Evolutionary conservation across 148 eudicot genomes (phyloP), one percentile per base, ranked within the genome.

Genomic region (Bassia scoparia): DNA sequence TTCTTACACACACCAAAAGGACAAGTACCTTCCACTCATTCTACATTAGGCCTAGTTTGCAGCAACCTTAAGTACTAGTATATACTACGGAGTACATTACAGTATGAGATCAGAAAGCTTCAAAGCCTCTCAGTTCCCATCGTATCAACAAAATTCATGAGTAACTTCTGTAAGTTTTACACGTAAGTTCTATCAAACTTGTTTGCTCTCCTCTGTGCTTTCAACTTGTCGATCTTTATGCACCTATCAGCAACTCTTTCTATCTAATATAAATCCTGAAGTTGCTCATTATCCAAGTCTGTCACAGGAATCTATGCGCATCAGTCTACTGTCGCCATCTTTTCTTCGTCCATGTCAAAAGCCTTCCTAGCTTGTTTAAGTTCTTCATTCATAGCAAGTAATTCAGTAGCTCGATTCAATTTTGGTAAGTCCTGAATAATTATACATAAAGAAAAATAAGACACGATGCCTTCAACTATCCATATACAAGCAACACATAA

Each of bases 361-460:
- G 97, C 98, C 80, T 90, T 93, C 77, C 97, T 81, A 59, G 98
- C 98, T 81, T 93, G 98, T 82, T 93, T 93, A 61, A 93, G 88
- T 81, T 93, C 98, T 80, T 93, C 98, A 67, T 93, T 90, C 98
- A 90, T 89, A 7, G 95, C 89, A 74, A 93, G 81, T 65, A 93
- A 79, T 61, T 93, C 97, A 4, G 89, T 87, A 77, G 88, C 85
- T 15, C 98, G 90, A 78, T 93, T 90, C 68, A 90, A 70, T 76
- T 93, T 93, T 71, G 95, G 98, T 80, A 82, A 63, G 82, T 93
- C 98, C 98, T 93, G 77, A 33, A n/a, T 5, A 61, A 41, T 43
- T 18, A 69, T 26, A 63, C 4, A n/a, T 1, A 27, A n/a, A 33
- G 55, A n/a, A n/a, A n/a, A n/a, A n/a, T 59, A 7, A 63, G 49